Percentiles rank a stretch among this genome's conserved stretches.
Evolutionary conservation across 306 rosid genomes (phyloP).

Genomic region (Benincasa hispida): DNA sequence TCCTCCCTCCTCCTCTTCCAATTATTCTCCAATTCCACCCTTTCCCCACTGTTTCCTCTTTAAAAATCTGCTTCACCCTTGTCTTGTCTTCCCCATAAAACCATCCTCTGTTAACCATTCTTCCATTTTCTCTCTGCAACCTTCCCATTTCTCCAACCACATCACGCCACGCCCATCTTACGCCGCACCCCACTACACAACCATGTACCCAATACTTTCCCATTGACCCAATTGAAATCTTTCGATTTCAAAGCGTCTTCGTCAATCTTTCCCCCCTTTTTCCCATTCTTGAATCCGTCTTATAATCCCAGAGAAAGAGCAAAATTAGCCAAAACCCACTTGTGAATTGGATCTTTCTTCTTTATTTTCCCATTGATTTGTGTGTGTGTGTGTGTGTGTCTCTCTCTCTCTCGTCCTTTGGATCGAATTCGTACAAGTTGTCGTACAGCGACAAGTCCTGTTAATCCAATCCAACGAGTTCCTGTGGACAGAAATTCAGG

Average conservation of each 20-base stretch:
- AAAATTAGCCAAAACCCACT: background rate
- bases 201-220: background rate
- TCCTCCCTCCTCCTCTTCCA: background rate
- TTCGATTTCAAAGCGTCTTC: background rate
- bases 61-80: background rate
- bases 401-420: background rate
- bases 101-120: background rate
- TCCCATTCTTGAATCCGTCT: background rate
- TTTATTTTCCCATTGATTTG: background rate
- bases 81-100: background rate
- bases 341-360: background rate
- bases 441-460: background rate
- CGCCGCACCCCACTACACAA: background rate
- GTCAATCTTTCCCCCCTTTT: background rate
- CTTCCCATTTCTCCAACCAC: background rate
- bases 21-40: background rate
- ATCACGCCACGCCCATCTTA: too few relatives aligned
- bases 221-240: background rate
- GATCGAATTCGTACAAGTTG: background rate
- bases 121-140: background rate
- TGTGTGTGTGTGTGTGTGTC: too few relatives aligned
- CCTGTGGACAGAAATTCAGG: background rate
- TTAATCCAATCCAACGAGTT: background rate
- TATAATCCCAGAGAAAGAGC: background rate
- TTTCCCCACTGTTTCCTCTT: background rate